These are phyloP conservation scores for Teratosphaeriaceae sp. DNA, from an alignment of 2,329 filamentous ascomycete species.

Conservation along the genomic window DNA sequence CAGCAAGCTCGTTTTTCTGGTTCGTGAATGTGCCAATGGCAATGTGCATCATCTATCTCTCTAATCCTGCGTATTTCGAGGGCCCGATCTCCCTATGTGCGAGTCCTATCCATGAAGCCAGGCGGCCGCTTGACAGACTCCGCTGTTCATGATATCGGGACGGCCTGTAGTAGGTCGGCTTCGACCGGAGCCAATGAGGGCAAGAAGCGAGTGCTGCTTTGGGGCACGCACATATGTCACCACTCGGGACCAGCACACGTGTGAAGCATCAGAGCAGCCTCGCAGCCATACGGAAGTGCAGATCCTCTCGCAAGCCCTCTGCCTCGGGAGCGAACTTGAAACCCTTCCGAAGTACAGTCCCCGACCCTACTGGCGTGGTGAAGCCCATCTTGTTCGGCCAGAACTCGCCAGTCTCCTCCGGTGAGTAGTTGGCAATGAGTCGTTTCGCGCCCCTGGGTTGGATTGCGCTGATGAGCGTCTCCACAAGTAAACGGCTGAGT, in stretches of 20 bases:
- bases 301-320: conserved; percentile 15
- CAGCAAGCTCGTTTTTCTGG: too few relatives aligned
- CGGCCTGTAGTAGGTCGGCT: neutral
- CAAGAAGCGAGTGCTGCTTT: neutral
- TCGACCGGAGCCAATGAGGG: neutral
- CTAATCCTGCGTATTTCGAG: too few relatives aligned
- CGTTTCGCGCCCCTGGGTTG: conserved; percentile 13
- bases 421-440: conserved; percentile 15
- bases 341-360: conserved; percentile 18
- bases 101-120: too few relatives aligned
- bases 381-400: conserved; percentile 21
- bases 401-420: conserved; percentile 18
- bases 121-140: too few relatives aligned
- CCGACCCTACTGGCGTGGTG: conserved; percentile 11
- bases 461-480: conserved; percentile 8
- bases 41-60: too few relatives aligned
- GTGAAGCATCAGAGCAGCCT: neutral
- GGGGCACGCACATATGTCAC: neutral
- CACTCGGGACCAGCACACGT: too few relatives aligned
- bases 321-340: conserved; percentile 15
- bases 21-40: too few relatives aligned
- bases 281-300: conserved; percentile 17
- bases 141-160: neutral
- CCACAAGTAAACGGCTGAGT: conserved; percentile 12
- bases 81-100: too few relatives aligned